Percentiles rank a stretch among this genome's conserved stretches.
Conservation (phyloP, 805 yeast genomes). For the Saturnispora quitensis region DNA sequence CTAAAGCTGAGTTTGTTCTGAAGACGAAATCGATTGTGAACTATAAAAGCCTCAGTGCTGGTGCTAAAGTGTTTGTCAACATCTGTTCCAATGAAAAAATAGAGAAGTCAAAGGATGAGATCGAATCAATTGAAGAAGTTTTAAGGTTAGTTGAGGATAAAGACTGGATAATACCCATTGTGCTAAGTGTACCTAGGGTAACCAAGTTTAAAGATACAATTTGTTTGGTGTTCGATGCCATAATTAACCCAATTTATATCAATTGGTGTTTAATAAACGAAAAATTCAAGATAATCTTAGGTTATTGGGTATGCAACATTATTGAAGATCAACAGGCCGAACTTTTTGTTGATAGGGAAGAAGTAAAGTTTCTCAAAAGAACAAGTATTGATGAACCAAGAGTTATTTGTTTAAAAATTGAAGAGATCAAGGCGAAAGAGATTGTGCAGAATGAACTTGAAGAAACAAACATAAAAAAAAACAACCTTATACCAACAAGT, state of each 20-base stretch:
- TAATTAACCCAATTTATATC: slow-evolving; percentile 56
- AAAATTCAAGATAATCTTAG: slow-evolving; percentile 54
- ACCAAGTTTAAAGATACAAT: slow-evolving; percentile 60
- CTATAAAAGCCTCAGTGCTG: slow-evolving; percentile 21
- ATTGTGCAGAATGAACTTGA: background rate
- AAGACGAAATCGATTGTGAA: slow-evolving; percentile 46
- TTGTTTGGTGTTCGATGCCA: slow-evolving; percentile 70
- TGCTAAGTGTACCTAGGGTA: background rate
- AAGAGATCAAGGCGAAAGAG: background rate
- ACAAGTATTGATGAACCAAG: slow-evolving; percentile 66
- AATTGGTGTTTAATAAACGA: slow-evolving; percentile 49
- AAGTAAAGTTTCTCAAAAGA: slow-evolving; percentile 60
- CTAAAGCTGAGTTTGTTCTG: slow-evolving; percentile 65
- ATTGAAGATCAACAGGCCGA: slow-evolving; percentile 38
- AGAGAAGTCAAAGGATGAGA: background rate
- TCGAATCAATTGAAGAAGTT: slow-evolving; percentile 39
- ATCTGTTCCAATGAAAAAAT: slow-evolving; percentile 58
- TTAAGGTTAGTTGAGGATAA: slow-evolving; percentile 57
- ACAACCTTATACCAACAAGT: background rate
- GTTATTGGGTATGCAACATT: slow-evolving; percentile 80
- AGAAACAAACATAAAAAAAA: background rate
- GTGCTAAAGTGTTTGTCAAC: slow-evolving; percentile 69
- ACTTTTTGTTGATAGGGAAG: slow-evolving; percentile 47
- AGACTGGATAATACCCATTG: slow-evolving; percentile 79
- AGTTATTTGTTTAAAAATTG: slow-evolving; percentile 12